Conservation (phyloP, 768 basidiomycete genomes). For the Mycena indigotica region DNA sequence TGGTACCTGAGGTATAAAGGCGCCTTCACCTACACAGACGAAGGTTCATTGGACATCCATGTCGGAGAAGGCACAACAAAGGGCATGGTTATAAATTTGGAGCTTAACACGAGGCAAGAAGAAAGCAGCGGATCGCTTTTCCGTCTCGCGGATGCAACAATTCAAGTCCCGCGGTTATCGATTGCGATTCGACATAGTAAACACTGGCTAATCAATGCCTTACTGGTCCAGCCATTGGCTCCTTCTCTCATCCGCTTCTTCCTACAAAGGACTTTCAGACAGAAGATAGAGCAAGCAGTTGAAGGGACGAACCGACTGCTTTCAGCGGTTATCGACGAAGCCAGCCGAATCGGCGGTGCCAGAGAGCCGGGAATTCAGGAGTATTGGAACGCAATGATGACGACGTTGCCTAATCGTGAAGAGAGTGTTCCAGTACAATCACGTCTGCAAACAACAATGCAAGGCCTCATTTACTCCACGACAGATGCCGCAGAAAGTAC, state of each 20-base stretch:
- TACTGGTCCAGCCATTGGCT: slow-evolving; percentile 38
- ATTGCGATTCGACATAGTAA: slow-evolving; percentile 37
- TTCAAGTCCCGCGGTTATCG: slow-evolving; percentile 30
- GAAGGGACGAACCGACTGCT: slow-evolving; percentile 32
- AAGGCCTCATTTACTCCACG: slow-evolving; percentile 33
- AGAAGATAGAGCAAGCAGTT: slow-evolving; percentile 29
- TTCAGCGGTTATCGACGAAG: slow-evolving; percentile 29
- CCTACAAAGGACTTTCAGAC: slow-evolving; percentile 30
- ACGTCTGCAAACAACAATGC: slow-evolving; percentile 28
- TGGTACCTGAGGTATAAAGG: slow-evolving; percentile 40
- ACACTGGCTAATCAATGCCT: slow-evolving; percentile 44
- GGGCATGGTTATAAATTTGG: slow-evolving; percentile 34
- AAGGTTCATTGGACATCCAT: slow-evolving; percentile 40
- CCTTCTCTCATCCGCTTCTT: slow-evolving; percentile 33
- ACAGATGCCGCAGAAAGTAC: slow-evolving; percentile 22
- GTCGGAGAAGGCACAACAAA: slow-evolving; percentile 27
- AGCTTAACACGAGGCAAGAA: slow-evolving; percentile 31
- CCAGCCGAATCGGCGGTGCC: slow-evolving; percentile 12
- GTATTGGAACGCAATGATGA: slow-evolving; percentile 32
- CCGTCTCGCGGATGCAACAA: slow-evolving; percentile 34
- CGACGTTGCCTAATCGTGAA: slow-evolving; percentile 26
- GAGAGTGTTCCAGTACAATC: slow-evolving; percentile 8
- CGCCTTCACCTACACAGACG: slow-evolving; percentile 37
- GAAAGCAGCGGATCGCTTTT: slow-evolving; percentile 30
- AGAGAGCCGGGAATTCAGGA: slow-evolving; percentile 24